Conservation (phyloP, 2,329 filamentous ascomycete genomes). For the Parasarocladium wereldwijsianum region DNA sequence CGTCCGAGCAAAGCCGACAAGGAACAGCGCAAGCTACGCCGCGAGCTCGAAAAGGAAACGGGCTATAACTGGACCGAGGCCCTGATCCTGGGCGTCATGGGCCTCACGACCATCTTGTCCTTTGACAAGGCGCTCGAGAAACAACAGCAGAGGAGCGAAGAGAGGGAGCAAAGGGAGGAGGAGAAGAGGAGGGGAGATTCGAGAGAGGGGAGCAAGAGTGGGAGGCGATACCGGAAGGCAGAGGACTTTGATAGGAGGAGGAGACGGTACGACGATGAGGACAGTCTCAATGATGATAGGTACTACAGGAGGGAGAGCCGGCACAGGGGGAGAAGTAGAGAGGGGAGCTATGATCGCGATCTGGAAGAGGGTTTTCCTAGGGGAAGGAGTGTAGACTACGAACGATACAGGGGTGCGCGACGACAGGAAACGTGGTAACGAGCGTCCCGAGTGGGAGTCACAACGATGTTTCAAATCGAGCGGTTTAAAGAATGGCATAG, state of each 20-base stretch:
- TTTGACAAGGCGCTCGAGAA: slow-evolving; percentile 21
- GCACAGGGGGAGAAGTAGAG: slow-evolving; percentile 1
- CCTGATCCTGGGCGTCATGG: slow-evolving; percentile 21
- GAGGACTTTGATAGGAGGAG: no score
- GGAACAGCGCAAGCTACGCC: slow-evolving; percentile 19
- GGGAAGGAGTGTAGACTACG: neutral
- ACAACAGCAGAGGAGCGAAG: slow-evolving; percentile 1
- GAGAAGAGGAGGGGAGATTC: slow-evolving; percentile 2
- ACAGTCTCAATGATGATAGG: neutral
- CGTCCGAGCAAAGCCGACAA: slow-evolving; percentile 23
- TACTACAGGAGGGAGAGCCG: neutral
- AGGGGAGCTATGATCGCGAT: slow-evolving; percentile 3
- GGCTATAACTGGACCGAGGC: slow-evolving; percentile 27
- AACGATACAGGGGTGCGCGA: neutral
- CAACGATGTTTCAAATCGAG: no score
- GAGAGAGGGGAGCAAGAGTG: neutral
- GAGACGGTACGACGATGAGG: neutral
- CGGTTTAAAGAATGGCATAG: no score
- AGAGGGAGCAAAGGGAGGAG: slow-evolving; percentile 1
- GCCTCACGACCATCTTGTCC: slow-evolving; percentile 20
- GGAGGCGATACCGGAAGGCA: neutral
- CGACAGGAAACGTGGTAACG: slow-evolving; percentile 2
- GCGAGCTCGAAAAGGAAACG: slow-evolving; percentile 22
- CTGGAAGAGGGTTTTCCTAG: no score
- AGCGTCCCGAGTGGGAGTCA: slow-evolving; percentile 7